phyloP scores from a whole-genome alignment of 192 early-diverging fungal genomes.

The Coemansia aciculifera region DNA sequence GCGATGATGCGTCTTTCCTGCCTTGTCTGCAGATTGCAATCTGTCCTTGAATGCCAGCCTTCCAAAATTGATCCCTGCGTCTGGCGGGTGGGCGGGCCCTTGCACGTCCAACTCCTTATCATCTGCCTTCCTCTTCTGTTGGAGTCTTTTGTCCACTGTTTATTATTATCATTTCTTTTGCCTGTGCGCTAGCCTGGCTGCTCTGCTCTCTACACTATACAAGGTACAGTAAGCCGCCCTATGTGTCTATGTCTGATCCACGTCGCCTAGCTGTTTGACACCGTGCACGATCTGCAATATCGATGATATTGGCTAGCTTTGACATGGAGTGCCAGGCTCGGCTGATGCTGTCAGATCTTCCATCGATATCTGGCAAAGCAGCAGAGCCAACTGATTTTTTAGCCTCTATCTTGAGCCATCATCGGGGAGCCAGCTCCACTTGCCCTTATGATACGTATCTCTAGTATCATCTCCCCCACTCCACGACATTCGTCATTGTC shows the following conservation, averaged over 20 bases:
- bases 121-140: neutral
- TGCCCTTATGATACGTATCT: neutral
- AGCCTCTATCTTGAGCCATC: conserved; percentile 6
- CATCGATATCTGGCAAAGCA: neutral
- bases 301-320: neutral
- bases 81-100: neutral
- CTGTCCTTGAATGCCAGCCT: neutral
- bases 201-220: neutral
- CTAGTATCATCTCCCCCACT: conserved; percentile 1
- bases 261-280: neutral
- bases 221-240: neutral
- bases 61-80: conserved; percentile 7
- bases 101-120: conserved; percentile 8
- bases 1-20: neutral
- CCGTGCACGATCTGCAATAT: neutral
- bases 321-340: neutral
- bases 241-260: neutral
- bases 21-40: conserved; percentile 1
- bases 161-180: neutral
- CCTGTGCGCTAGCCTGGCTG: conserved; percentile 5
- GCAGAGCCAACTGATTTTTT: neutral
- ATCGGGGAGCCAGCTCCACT: neutral
- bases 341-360: neutral
- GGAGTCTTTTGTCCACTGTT: neutral
- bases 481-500: neutral